Conservation (phyloP, 2,329 filamentous ascomycete species). For the Fusarium sp. region DNA sequence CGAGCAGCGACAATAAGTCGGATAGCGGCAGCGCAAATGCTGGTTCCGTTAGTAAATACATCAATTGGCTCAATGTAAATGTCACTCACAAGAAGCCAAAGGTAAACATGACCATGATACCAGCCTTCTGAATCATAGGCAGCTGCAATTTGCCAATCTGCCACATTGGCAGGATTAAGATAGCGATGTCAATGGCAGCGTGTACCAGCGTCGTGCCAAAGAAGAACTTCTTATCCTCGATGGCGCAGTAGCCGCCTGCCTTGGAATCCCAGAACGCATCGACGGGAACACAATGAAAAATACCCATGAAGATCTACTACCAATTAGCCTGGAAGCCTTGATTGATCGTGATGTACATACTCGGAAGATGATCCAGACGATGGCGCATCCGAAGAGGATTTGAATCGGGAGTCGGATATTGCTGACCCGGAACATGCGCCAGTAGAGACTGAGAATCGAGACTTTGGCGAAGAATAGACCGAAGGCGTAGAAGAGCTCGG, state of each 20-base stretch:
- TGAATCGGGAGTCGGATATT: constrained; percentile 42
- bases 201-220: constrained; percentile 48
- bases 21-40: constrained; percentile 37
- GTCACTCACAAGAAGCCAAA: constrained; percentile 46
- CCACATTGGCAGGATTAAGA: constrained; percentile 46
- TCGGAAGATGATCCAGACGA: constrained; percentile 45
- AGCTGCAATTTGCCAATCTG: constrained; percentile 47
- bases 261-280: constrained; percentile 29
- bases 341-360: neutral
- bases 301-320: constrained; percentile 23
- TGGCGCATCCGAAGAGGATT: constrained; percentile 38
- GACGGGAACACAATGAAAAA: constrained; percentile 37
- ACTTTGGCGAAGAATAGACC: constrained; percentile 44
- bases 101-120: constrained; percentile 44
- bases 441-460: constrained; percentile 46
- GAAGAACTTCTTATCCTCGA: constrained; percentile 48
- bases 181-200: constrained; percentile 45
- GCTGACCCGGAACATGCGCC: constrained; percentile 45
- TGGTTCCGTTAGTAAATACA: neutral
- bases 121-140: constrained; percentile 42
- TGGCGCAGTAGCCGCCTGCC: constrained; percentile 1
- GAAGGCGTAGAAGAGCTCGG: constrained; percentile 45
- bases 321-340: neutral
- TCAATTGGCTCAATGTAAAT: accelerated
- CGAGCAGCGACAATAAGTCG: constrained; percentile 34